Percentiles rank a stretch among this genome's conserved stretches.
Conservation (phyloP, 139 green algal species). For the Haematococcus sp. region DNA sequence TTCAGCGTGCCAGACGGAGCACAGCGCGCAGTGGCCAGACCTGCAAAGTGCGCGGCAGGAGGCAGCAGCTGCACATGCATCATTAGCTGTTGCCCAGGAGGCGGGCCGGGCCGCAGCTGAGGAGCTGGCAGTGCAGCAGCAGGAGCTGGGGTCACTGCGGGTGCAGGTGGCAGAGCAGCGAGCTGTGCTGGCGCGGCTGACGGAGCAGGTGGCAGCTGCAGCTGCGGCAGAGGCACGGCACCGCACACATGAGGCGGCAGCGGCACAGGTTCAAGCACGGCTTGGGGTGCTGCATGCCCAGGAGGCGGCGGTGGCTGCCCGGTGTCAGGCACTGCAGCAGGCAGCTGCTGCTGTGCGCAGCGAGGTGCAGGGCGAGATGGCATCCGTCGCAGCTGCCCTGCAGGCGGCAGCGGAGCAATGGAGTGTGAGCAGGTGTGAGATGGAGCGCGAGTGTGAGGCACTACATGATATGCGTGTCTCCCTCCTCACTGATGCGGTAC, state of each 20-base stretch:
- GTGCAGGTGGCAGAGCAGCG: neutral
- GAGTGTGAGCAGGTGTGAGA: neutral
- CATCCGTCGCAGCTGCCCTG: neutral
- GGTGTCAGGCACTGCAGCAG: neutral
- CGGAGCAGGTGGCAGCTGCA: neutral
- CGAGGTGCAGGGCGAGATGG: slow-evolving; percentile 2
- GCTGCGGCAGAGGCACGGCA: neutral
- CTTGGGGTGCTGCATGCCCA: neutral
- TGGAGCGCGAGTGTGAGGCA: slow-evolving; percentile 5
- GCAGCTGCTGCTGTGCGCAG: neutral
- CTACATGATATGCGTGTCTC: slow-evolving; percentile 7
- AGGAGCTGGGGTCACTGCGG: slow-evolving; percentile 3
- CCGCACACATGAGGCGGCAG: neutral
- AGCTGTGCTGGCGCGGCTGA: neutral
- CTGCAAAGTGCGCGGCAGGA: no score
- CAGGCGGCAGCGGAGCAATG: neutral
- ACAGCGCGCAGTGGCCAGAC: no score
- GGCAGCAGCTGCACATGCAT: no score
- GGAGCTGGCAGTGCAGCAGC: neutral
- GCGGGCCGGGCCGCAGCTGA: no score
- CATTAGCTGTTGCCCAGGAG: no score
- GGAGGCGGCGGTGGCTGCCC: neutral
- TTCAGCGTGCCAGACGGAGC: no score
- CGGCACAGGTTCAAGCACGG: neutral
- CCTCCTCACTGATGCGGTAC: neutral